Conservation (phyloP, 352 stramenopile genomes). For the Phytophthora sp. region DNA sequence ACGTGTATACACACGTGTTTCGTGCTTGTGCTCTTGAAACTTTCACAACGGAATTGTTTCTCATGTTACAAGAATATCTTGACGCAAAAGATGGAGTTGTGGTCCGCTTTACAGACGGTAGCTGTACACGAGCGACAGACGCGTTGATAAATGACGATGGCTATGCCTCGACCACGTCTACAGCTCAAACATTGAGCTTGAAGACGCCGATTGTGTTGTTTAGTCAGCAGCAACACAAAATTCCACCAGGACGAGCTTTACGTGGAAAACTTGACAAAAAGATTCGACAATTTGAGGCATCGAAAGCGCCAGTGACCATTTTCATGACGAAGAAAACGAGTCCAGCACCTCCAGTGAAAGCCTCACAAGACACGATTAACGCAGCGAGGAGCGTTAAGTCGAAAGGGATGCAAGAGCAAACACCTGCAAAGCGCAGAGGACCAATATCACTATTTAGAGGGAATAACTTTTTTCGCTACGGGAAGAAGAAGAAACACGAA, state of each 20-base stretch:
- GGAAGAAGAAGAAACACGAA: conserved; percentile 36
- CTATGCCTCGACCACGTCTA: conserved; percentile 2
- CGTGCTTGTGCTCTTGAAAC: conserved; percentile 62
- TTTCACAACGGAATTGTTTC: conserved; percentile 48
- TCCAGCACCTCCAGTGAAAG: conserved; percentile 8
- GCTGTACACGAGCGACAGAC: background rate
- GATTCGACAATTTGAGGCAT: conserved; percentile 40
- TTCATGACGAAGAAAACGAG: conserved; percentile 37
- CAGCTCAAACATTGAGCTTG: background rate
- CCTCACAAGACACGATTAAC: background rate
- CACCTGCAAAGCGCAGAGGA: conserved; percentile 15
- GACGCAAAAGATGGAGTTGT: conserved; percentile 55
- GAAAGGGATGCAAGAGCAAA: background rate
- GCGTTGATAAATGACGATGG: conserved; percentile 6
- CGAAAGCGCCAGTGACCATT: conserved; percentile 23
- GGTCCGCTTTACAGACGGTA: conserved; percentile 15
- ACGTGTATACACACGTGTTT: conserved; percentile 63
- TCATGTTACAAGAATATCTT: conserved; percentile 52
- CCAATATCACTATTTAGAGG: conserved; percentile 26
- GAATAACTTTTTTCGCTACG: conserved; percentile 33
- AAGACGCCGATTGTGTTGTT: conserved; percentile 27
- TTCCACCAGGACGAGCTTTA: conserved; percentile 14
- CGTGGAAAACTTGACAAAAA: conserved; percentile 42
- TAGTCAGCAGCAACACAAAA: conserved; percentile 44
- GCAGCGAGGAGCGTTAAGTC: background rate